Base-by-base conservation (phyloP, 495 filamentous ascomycete species). In the Cairneyella variabilis region DNA sequence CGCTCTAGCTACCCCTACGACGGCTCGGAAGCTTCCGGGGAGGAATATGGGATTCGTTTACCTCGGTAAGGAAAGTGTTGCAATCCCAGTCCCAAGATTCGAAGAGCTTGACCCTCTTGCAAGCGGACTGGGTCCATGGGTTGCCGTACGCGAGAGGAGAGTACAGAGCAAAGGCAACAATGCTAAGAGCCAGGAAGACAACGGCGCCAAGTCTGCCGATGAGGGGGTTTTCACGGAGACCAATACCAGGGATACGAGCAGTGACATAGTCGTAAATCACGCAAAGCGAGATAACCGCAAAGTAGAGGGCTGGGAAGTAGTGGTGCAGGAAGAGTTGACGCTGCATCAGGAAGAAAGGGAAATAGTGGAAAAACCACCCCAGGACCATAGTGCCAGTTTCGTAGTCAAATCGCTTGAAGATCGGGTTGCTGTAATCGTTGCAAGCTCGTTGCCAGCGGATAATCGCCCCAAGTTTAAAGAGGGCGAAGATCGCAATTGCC, bases 291-390 rank as follows among this genome's bases (percentile, higher is more conserved):
- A 97, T 83, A 60, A 98, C 83, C 52, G 89, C 90, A 64, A 97
- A 97, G 71, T 96, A 95, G 12, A 98, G 81, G 2, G 93, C 93
- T 1, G 93, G 93, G 66, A 96, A 89, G 64, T 96, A 96, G 71
- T 96, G 91, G 66, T 96, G 91, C 40, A 96, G 75, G 78, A 96
- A 96, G 17, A 96, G 82, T 69, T 96, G 91, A 48, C 91, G 87
- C 64, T 91, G 83, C 91, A 96, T 96, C 20, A 96, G 81, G 67
- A 78, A 96, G 72, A 96, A 96, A n/a, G 91, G 91, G 76, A 96
- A 95, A 70, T 96, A 96, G 63, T 96, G 91, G 71, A 96, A 88
- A 17, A 85, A 85, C 91, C 91, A 96, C 38, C 88, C 93, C 20
- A 98, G 79, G 11, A 97, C 89, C 26, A 81, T 86, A 9, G 82